Evolutionary conservation across 1,284 basidiomycete genomes (phyloP), one percentile per base, ranked within the genome.

Genomic region (Sporisorium scitamineum): DNA sequence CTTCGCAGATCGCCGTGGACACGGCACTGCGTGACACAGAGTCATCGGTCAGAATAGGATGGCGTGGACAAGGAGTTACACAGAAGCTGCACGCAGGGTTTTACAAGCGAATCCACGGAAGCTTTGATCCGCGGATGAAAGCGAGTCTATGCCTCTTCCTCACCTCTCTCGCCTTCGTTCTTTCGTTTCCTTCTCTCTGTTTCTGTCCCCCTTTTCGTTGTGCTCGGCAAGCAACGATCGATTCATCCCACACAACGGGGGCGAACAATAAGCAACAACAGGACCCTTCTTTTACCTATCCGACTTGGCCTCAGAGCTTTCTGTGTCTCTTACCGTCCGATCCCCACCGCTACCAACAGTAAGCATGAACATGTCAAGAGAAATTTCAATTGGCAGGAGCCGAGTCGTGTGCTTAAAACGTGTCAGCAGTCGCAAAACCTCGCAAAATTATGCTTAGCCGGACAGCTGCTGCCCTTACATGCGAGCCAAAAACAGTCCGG

Each of bases 51-150:
- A 45, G 42, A 26, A 14, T 9, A 26, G 22, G n/a, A 18, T 3
- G 41, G 7, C 41, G 22, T 24, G 7, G 6, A 45, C 22, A 13
- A 14, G 16, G 3, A 2, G 37, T 18, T 39, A 18, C 34, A 4
- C 8, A 20, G n/a, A 14, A 1, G 14, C 8, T n/a, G 47, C 14
- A 2, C n/a, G 27, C 27, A n/a, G n/a, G 27, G 29, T 6, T 29
- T 7, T 18, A 16, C 4, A 18, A 39, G 16, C 8, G 4, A 18
- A 39, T 32, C 41, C 29, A 24, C 41, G 54, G 54, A 55, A 32
- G 20, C n/a, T 44, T 26, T 39, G 41, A 55, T 55, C 54, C 54
- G 54, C 54, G 54, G 54, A 55, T 45, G 54, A 29, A 55, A 34
- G 47, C 27, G 47, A 47, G 26, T 3, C 3, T 14, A 37, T n/a